Evolutionary conservation across 2,329 filamentous ascomycete species (phyloP).

Genomic region (Huntiella abstrusa): DNA sequence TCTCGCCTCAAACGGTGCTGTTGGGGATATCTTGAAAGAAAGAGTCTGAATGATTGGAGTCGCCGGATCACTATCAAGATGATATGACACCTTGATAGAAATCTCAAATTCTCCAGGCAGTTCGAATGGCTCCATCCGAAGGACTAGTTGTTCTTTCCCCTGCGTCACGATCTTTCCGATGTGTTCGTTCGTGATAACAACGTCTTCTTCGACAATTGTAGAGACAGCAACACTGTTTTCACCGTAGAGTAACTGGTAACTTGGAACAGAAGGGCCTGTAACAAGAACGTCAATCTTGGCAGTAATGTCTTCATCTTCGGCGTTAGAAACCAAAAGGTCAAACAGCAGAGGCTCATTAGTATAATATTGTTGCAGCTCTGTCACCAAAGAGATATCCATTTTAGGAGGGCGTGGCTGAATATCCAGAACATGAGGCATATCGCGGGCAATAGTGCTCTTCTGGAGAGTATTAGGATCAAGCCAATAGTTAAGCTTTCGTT

Average conservation of each 20-base stretch:
- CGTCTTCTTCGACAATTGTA: slow-evolving; percentile 21
- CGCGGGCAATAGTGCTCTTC: slow-evolving; percentile 26
- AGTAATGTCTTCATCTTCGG: slow-evolving; percentile 61
- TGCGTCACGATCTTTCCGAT: slow-evolving; percentile 30
- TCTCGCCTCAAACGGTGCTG: slow-evolving; percentile 76
- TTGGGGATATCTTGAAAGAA: slow-evolving; percentile 49
- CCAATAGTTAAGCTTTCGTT: slow-evolving; percentile 29
- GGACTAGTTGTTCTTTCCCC: slow-evolving; percentile 23
- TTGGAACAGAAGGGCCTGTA: slow-evolving; percentile 31
- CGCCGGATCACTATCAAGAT: slow-evolving; percentile 57
- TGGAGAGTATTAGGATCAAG: slow-evolving; percentile 25
- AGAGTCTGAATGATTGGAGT: slow-evolving; percentile 63
- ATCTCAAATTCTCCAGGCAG: slow-evolving; percentile 43
- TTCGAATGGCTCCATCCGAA: slow-evolving; percentile 32
- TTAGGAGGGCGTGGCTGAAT: slow-evolving; percentile 84
- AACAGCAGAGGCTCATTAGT: slow-evolving; percentile 60
- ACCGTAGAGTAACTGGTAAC: slow-evolving; percentile 24
- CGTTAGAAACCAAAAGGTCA: slow-evolving; percentile 54
- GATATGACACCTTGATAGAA: slow-evolving; percentile 56
- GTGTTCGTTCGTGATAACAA: slow-evolving; percentile 23
- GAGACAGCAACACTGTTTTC: slow-evolving; percentile 18
- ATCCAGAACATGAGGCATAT: slow-evolving; percentile 38
- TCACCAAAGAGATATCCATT: slow-evolving; percentile 52
- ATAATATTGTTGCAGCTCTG: slow-evolving; percentile 56
- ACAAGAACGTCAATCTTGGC: slow-evolving; percentile 52